Evolutionary conservation across 352 stramenopile species (phyloP).

Genomic region (Phytophthora colocasiae): DNA sequence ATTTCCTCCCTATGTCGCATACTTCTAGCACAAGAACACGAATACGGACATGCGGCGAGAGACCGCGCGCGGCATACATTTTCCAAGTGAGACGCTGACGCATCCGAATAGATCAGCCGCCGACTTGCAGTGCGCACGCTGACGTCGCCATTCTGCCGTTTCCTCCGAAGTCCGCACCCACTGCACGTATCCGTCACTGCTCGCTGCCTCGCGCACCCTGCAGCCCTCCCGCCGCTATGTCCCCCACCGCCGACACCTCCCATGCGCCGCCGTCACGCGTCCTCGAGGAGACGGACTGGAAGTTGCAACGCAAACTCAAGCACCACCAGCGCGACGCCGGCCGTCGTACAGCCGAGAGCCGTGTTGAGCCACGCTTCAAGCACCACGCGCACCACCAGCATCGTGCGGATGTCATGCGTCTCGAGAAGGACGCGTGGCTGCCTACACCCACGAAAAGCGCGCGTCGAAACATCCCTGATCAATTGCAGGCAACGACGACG

Average conservation of each 20-base stretch:
- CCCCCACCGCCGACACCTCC: slow-evolving; percentile 31
- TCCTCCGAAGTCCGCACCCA: slow-evolving; percentile 9
- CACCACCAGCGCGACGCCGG: slow-evolving; percentile 65
- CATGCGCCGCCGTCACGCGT: slow-evolving; percentile 18
- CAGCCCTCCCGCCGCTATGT: slow-evolving; percentile 24
- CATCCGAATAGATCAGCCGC: slow-evolving; percentile 21
- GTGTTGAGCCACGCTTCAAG: slow-evolving; percentile 46
- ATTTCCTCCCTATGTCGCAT: too few species aligned
- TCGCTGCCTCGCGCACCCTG: not conserved
- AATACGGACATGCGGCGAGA: slow-evolving; percentile 11
- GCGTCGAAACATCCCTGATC: slow-evolving; percentile 47
- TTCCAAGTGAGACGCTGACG: slow-evolving; percentile 11
- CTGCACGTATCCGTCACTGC: slow-evolving; percentile 2
- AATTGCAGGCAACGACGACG: slow-evolving; percentile 23
- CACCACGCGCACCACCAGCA: slow-evolving; percentile 45
- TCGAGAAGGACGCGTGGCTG: slow-evolving; percentile 51
- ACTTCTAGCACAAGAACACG: slow-evolving; percentile 1
- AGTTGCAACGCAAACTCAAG: slow-evolving; percentile 75
- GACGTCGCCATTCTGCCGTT: slow-evolving; percentile 34
- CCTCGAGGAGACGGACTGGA: slow-evolving; percentile 54
- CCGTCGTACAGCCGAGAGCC: slow-evolving; percentile 38
- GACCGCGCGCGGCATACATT: slow-evolving; percentile 22
- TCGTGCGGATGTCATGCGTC: slow-evolving; percentile 41
- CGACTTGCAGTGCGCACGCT: slow-evolving; percentile 8
- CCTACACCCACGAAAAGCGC: slow-evolving; percentile 29